A percentile compares a stretch with the other conserved stretches of the same genome.
phyloP scores from a whole-genome alignment of 768 basidiomycete species.

The Rhodotorula paludigena region DNA sequence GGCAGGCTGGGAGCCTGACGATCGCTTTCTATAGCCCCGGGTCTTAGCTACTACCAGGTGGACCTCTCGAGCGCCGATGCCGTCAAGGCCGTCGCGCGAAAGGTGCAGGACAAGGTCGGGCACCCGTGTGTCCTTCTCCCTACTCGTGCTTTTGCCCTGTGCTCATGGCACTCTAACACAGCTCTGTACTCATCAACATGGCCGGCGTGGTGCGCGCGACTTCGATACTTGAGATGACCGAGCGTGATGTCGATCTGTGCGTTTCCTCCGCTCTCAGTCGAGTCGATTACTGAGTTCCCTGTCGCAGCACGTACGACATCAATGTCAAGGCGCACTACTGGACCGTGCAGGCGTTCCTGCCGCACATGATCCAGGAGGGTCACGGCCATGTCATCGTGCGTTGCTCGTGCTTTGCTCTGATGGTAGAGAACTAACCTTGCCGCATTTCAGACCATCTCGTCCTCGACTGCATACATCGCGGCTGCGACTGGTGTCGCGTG shows the following conservation, averaged over 20 bases:
- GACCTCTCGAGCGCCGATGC: slow-evolving; percentile 85
- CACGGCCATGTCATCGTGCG: slow-evolving; percentile 75
- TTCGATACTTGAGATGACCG: slow-evolving; percentile 67
- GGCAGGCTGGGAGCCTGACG: too few relatives aligned
- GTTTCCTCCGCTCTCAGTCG: slow-evolving; percentile 35
- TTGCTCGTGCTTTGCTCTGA: neutral
- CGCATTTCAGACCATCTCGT: slow-evolving; percentile 56
- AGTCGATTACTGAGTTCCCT: neutral
- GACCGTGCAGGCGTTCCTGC: slow-evolving; percentile 87
- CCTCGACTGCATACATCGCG: slow-evolving; percentile 68
- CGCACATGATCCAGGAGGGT: slow-evolving; percentile 70
- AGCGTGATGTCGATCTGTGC: slow-evolving; percentile 76
- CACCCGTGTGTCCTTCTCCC: slow-evolving; percentile 19
- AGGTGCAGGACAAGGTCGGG: slow-evolving; percentile 69
- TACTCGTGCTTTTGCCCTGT: too few relatives aligned
- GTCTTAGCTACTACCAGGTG: slow-evolving; percentile 79
- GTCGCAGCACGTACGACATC: slow-evolving; percentile 74
- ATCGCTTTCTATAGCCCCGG: slow-evolving; percentile 53
- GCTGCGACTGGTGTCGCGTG: slow-evolving; percentile 20
- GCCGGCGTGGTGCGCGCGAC: slow-evolving; percentile 92
- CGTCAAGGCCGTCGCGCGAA: slow-evolving; percentile 68
- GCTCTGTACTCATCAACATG: slow-evolving; percentile 84
- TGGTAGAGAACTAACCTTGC: slow-evolving; percentile 43
- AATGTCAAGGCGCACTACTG: slow-evolving; percentile 88
- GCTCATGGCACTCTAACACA: slow-evolving; percentile 54